Conservation (phyloP, 257 asterid species). For the Capsicum baccatum region DNA sequence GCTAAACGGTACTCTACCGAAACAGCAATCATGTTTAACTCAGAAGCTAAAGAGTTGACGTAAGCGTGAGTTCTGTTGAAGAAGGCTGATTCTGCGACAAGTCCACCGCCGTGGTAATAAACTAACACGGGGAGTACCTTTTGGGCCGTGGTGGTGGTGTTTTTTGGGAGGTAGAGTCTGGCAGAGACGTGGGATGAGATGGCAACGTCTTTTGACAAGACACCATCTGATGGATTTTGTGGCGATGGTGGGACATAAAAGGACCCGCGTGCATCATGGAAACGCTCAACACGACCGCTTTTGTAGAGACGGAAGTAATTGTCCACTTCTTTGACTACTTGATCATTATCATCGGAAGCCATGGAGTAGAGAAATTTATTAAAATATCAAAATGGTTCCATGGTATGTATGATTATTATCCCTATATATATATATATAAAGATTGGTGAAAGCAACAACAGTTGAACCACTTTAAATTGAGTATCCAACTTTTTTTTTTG, state of each 20-base stretch:
- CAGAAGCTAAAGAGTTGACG: constrained; percentile 29
- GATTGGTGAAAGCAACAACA: no score
- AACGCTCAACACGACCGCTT: constrained; percentile 40
- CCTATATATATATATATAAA: no score
- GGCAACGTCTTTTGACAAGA: constrained; percentile 40
- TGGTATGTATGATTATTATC: not conserved
- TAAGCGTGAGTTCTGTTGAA: constrained; percentile 16
- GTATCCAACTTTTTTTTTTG: no score
- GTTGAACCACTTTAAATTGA: no score
- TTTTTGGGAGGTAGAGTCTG: constrained; percentile 41
- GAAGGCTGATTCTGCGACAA: constrained; percentile 38
- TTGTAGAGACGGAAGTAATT: constrained; percentile 35
- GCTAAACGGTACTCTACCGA: constrained; percentile 32
- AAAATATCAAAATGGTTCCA: not conserved
- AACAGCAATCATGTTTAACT: constrained; percentile 9
- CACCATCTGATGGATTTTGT: constrained; percentile 14
- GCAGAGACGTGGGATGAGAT: constrained; percentile 36
- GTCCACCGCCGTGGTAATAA: constrained; percentile 47
- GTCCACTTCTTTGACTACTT: constrained; percentile 33
- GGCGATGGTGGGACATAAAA: constrained; percentile 33
- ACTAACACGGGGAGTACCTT: constrained; percentile 35
- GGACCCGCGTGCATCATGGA: not conserved
- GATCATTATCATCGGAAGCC: constrained; percentile 32
- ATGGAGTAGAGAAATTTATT: not conserved
- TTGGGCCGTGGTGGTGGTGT: not conserved